Evolutionary conservation across 352 stramenopile species (phyloP).

Genomic region (Pythium monospermum): DNA sequence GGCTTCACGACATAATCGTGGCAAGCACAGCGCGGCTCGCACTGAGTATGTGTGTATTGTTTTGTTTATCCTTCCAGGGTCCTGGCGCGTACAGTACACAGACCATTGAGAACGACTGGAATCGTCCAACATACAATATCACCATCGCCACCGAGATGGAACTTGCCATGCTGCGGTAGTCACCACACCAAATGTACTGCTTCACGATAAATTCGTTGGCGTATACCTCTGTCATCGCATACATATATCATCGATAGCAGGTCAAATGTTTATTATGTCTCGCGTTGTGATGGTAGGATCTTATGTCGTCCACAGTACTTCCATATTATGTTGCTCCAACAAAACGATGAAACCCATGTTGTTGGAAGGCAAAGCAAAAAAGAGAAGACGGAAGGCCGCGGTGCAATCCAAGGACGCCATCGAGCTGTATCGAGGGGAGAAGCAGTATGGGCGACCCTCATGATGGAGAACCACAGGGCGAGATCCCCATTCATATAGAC

Average conservation of each 20-base stretch:
- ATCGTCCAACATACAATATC: conserved; percentile 86
- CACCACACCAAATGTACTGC: background rate
- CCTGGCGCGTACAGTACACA: conserved; percentile 71
- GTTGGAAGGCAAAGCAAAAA: background rate
- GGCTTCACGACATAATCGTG: no score
- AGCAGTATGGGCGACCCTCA: background rate
- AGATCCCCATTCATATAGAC: background rate
- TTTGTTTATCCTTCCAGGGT: conserved; percentile 43
- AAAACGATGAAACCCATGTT: conserved; percentile 2
- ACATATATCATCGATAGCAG: background rate
- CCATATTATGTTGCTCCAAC: background rate
- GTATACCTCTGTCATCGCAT: background rate
- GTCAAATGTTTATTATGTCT: background rate
- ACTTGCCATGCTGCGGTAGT: conserved; percentile 46
- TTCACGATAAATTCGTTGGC: background rate
- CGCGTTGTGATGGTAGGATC: background rate
- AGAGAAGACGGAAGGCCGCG: background rate
- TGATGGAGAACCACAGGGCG: background rate
- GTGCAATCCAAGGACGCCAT: background rate
- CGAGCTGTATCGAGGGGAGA: background rate
- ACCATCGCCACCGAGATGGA: conserved; percentile 84
- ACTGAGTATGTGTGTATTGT: no score
- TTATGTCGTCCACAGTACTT: conserved; percentile 5
- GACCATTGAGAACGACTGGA: conserved; percentile 71
- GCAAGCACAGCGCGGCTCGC: no score